A percentile compares a stretch with the other conserved stretches of the same genome.
phyloP scores from a whole-genome alignment of 202 grass and related monocot species.

The Setaria viridis region DNA sequence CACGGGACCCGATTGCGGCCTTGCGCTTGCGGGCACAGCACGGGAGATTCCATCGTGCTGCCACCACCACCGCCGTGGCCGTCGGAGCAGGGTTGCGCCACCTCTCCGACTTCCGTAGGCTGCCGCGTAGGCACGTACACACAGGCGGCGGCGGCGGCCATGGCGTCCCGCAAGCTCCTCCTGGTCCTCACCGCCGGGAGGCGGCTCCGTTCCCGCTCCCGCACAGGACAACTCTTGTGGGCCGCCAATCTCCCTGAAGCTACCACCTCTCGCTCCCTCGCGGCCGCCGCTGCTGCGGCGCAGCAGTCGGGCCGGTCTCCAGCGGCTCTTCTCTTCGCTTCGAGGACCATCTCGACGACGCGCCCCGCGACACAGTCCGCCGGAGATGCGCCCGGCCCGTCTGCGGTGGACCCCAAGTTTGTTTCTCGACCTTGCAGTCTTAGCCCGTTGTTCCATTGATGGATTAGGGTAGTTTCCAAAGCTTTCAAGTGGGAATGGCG shows the following conservation, averaged over 20 bases:
- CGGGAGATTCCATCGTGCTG: neutral
- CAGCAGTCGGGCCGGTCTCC: slow-evolving; percentile 1
- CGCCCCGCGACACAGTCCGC: neutral
- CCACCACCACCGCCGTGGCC: neutral
- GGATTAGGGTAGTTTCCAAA: neutral
- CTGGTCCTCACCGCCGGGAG: slow-evolving; percentile 24
- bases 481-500: neutral
- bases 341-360: slow-evolving; percentile 47
- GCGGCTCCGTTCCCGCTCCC: neutral
- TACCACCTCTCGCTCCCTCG: slow-evolving; percentile 24
- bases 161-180: slow-evolving; percentile 57
- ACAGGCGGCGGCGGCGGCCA: slow-evolving; percentile 26
- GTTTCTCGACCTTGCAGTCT: slow-evolving; percentile 25
- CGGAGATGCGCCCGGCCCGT: slow-evolving; percentile 31
- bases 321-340: slow-evolving; percentile 23
- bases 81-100: slow-evolving; percentile 13
- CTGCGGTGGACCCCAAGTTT: slow-evolving; percentile 35
- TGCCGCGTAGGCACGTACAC: neutral
- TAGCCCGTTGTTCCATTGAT: neutral
- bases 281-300: slow-evolving; percentile 19
- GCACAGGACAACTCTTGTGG: neutral
- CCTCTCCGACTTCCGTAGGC: neutral
- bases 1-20: neutral
- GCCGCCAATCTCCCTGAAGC: slow-evolving; percentile 8
- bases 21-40: neutral